A percentile compares a stretch with the other conserved stretches of the same genome.
Conservation (phyloP, 768 basidiomycete species). For the Cyathus striatus region DNA sequence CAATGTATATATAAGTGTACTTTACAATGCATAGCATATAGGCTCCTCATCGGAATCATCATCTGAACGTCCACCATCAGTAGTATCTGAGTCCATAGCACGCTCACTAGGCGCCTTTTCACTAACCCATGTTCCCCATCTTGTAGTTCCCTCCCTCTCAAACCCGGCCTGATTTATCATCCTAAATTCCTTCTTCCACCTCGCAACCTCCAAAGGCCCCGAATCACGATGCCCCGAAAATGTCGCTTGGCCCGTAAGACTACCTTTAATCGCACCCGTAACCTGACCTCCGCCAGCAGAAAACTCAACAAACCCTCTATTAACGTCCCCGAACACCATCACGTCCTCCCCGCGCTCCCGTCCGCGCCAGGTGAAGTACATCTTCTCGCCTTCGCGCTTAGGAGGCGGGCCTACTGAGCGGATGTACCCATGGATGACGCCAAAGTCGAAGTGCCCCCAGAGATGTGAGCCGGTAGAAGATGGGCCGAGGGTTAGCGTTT, state of each 20-base stretch:
- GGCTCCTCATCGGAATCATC: background rate
- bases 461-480: conserved; percentile 17
- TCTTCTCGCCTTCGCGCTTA: conserved; percentile 3
- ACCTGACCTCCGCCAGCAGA: conserved; percentile 9
- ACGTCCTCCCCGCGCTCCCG: conserved; percentile 10
- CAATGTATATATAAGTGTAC: too few relatives aligned
- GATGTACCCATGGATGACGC: conserved; percentile 16
- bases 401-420: conserved; percentile 11
- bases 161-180: conserved; percentile 8
- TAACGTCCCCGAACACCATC: conserved; percentile 10
- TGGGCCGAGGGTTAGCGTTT: conserved; percentile 15
- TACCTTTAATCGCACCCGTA: conserved; percentile 11
- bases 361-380: conserved; percentile 16
- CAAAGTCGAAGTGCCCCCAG: conserved; percentile 21
- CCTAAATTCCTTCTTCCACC: conserved; percentile 16
- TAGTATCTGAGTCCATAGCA: background rate
- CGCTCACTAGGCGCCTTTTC: background rate
- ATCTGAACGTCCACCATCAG: background rate
- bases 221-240: background rate
- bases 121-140: background rate
- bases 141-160: background rate
- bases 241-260: background rate
- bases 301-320: conserved; percentile 7
- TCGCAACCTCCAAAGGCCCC: conserved; percentile 5
- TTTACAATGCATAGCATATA: too few relatives aligned